Base-by-base conservation (phyloP, 352 stramenopile species). In the Pythium vanterpoolii region DNA sequence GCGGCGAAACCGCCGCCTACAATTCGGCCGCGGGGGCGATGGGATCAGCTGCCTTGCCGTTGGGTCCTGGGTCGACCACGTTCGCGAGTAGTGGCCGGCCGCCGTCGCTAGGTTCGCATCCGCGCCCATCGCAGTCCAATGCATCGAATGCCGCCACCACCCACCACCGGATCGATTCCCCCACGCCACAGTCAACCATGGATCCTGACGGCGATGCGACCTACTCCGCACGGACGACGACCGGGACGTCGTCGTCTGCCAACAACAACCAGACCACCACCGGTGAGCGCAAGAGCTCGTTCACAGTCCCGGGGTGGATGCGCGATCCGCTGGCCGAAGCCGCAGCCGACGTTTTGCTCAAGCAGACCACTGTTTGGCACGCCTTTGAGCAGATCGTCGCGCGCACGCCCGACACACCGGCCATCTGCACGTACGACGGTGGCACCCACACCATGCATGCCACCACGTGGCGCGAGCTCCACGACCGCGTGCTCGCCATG, bases 381-480 rank as follows among this genome's bases (percentile, higher is more conserved):
- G 56, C 63, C 4, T 62, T 70, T 31, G 36, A 62, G 52, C 50
- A 66, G 45, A 62, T 70, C 52, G 63, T 66, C 10, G 9, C 11
- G 11, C 63, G 56, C 18, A 56, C 52, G 11, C 47, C 42, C 31
- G 63, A 70, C n/a, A 38, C 39, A 10, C 24, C 52, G 11, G 63
- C 63, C 23, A 39, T 69, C 23, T 56, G 42, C 28, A 51, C 55
- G 48, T 43, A 47, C 43, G 38, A 63, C 50, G 10, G 26, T 4
- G 58, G 39, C 7, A 42, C 39, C 24, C 33, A 63, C 7, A 26
- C 58, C 26, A 60, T 45, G n/a, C 48, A 55, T 44, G 52, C 33
- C 19, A 56, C 68, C 61, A 71, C 68, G 19, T 85, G 75, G 76
- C 30, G 30, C 0, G 60, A 77, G 40, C 77, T 77, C 46, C 59